Base-by-base conservation (phyloP, 345 rosid species). In the Streptanthus diversifolius region DNA sequence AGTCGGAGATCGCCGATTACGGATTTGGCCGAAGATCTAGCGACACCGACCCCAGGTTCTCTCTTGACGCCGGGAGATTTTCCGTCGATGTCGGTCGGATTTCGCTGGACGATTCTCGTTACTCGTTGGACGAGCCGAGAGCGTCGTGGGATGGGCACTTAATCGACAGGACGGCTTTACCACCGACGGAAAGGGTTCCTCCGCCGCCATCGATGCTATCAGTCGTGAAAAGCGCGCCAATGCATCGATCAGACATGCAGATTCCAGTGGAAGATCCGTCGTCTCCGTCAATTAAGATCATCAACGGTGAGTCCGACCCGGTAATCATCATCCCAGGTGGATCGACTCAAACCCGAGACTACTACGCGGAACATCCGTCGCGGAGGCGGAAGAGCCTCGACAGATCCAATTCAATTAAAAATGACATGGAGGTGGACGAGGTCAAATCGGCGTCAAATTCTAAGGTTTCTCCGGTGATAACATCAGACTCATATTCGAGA, bases 351-450 rank as follows among this genome's bases (percentile, higher is more conserved):
- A 91, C 99, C 0, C 84, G 96, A 80, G 98, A 91, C 48, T 95
- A 91, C 61, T 95, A 95, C 80, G 80, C 84, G 1, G 98, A 85
- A 74, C 84, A 87, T 5, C 85, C 90, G 3, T 87, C 97, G 0
- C 66, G 92, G 77, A 79, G 99, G 71, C 81, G 97, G 78, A 92
- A 85, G 85, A 90, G 98, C 70, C 80, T 95, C 21, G 99, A 95
- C 29, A 79, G 97, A 80, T 92, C 97, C 1, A 86, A 37, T 71
- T 92, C 99, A 0, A 81, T 90, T 10, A 79, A 89, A 69, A 92
- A 83, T 69, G 89, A 85, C 0, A 81, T 92, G 11, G 98, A 91
- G 86, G 78, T 86, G 8, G 98, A 92, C 21, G 98, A 92, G 59
- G 45, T 85, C 53, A 92, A 90, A 72, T 54, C 93, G 12, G 82